phyloP scores from a whole-genome alignment of 345 rosid species.

The Euphorbia pulcherrima region DNA sequence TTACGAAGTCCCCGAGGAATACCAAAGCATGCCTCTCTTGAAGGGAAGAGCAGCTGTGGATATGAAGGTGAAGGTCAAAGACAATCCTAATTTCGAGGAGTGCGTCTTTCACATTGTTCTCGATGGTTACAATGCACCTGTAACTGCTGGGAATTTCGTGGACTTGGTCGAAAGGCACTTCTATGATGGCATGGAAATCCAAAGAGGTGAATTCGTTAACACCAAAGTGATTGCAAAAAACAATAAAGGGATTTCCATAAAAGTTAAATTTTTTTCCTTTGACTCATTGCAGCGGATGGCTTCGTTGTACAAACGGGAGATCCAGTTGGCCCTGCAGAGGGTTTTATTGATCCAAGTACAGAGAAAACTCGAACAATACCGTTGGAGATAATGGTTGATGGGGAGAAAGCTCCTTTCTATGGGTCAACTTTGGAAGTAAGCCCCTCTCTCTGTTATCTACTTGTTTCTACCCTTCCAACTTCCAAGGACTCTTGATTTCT shows the following conservation, averaged over 20 bases:
- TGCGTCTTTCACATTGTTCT: conserved; percentile 83
- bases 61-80: conserved; percentile 98
- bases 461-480: too few species aligned
- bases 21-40: conserved; percentile 72
- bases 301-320: conserved; percentile 98
- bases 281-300: conserved; percentile 76
- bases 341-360: conserved; percentile 93
- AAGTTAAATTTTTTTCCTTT: conserved; percentile 1
- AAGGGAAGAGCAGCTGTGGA: conserved; percentile 95
- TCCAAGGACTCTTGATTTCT: neutral
- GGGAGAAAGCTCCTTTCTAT: conserved; percentile 76
- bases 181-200: conserved; percentile 98
- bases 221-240: neutral
- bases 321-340: conserved; percentile 98
- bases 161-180: conserved; percentile 89
- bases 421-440: conserved; percentile 79
- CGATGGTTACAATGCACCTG: conserved; percentile 96
- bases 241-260: neutral
- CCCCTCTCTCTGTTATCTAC: neutral
- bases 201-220: conserved; percentile 57
- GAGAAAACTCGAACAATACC: conserved; percentile 82
- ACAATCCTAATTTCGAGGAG: conserved; percentile 82
- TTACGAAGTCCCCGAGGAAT: conserved; percentile 85
- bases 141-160: conserved; percentile 88
- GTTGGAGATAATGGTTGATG: conserved; percentile 74